phyloP scores from a whole-genome alignment of 2,329 filamentous ascomycete species.

The Passalora sequoiae region DNA sequence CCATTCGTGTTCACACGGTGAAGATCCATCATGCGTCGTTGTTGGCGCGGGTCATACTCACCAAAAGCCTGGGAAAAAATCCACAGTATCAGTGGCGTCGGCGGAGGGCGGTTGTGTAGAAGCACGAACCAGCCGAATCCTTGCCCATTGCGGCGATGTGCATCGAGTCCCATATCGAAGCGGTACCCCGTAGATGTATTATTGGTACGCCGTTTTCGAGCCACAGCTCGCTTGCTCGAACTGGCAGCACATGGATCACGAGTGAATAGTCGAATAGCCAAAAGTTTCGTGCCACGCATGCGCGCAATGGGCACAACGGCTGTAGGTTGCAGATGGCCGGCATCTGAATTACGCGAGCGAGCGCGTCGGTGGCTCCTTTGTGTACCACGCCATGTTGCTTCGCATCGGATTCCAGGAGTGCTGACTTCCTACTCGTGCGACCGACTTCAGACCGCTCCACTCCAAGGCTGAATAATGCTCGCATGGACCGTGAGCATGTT shows the following conservation, averaged over 20 bases:
- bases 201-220: constrained; percentile 20
- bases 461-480: not conserved
- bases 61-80: constrained; percentile 17
- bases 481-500: not conserved
- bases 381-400: constrained; percentile 7
- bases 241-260: constrained; percentile 12
- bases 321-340: constrained; percentile 10
- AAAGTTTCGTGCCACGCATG: constrained; percentile 12
- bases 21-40: constrained; percentile 4
- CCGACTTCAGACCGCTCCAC: not conserved
- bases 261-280: constrained; percentile 7
- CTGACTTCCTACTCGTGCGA: constrained; percentile 4
- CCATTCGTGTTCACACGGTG: constrained; percentile 8
- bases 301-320: constrained; percentile 3
- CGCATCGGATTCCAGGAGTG: constrained; percentile 5
- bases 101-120: constrained; percentile 12
- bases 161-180: constrained; percentile 12
- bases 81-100: constrained; percentile 18
- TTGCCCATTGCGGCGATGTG: constrained; percentile 17
- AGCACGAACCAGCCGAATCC: constrained; percentile 13
- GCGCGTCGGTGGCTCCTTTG: constrained; percentile 6
- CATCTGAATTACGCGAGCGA: constrained; percentile 10
- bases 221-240: constrained; percentile 12
- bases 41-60: constrained; percentile 3
- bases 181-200: no score